Percentiles rank a stretch among this genome's conserved stretches.
phyloP scores from a whole-genome alignment of 164 flowering plant genomes.

The Sedum album region DNA sequence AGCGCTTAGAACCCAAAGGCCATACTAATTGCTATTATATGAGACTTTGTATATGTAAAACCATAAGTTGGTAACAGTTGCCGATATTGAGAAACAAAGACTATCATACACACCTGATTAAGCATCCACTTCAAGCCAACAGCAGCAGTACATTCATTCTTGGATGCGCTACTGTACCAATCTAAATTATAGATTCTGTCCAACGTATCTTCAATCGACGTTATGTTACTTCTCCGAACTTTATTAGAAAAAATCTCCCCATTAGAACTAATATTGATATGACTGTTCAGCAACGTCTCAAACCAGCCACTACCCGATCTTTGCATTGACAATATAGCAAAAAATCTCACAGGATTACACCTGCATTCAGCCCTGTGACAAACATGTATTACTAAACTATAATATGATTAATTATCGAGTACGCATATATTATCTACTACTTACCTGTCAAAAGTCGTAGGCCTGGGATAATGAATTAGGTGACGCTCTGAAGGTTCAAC shows the following conservation, averaged over 20 bases:
- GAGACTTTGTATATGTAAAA: neutral
- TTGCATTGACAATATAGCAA: slow-evolving; percentile 60
- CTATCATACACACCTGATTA: slow-evolving; percentile 41
- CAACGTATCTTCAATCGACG: slow-evolving; percentile 44
- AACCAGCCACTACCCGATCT: slow-evolving; percentile 83
- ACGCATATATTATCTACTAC: neutral
- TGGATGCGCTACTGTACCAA: slow-evolving; percentile 58
- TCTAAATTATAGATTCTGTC: slow-evolving; percentile 53
- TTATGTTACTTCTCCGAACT: slow-evolving; percentile 42
- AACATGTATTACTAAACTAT: neutral
- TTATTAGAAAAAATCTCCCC: slow-evolving; percentile 68
- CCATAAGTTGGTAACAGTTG: neutral
- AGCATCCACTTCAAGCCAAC: slow-evolving; percentile 84
- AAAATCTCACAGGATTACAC: slow-evolving; percentile 54
- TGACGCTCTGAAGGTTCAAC: slow-evolving; percentile 34
- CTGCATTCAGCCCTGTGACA: slow-evolving; percentile 39
- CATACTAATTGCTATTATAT: neutral
- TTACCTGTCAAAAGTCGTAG: slow-evolving; percentile 36
- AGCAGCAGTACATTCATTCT: slow-evolving; percentile 68
- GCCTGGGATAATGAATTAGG: slow-evolving; percentile 39
- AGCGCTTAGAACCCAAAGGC: neutral
- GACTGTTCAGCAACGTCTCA: slow-evolving; percentile 63
- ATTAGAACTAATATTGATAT: slow-evolving; percentile 59
- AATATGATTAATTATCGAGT: neutral
- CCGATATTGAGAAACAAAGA: neutral